phyloP scores from a whole-genome alignment of 495 filamentous ascomycete species.

The Echria macrotheca region DNA sequence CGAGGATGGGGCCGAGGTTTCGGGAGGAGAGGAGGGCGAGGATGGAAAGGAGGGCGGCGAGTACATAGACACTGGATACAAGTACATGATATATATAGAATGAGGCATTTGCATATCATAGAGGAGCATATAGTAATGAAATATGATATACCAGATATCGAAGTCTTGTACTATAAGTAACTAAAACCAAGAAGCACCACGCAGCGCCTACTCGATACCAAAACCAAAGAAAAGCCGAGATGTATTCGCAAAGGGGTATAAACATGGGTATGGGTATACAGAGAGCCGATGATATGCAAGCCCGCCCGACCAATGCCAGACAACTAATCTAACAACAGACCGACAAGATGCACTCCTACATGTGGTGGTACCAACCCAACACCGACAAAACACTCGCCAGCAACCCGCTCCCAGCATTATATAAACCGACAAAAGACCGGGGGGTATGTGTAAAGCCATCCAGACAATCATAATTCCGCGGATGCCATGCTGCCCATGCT shows the following conservation, averaged over 20 bases:
- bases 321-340: neutral
- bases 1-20: constrained; percentile 37
- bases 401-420: too few relatives aligned
- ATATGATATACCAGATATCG: too few relatives aligned
- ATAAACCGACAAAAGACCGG: constrained; percentile 1
- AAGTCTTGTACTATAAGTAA: too few relatives aligned
- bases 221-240: too few relatives aligned
- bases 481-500: neutral
- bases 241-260: too few relatives aligned
- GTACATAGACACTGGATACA: too few relatives aligned
- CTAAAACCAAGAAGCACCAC: too few relatives aligned
- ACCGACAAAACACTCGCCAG: neutral
- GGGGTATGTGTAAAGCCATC: neutral
- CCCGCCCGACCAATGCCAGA: neutral
- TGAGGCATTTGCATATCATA: too few relatives aligned
- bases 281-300: neutral
- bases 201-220: too few relatives aligned
- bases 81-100: too few relatives aligned
- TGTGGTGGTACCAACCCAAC: constrained; percentile 3
- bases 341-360: constrained; percentile 1
- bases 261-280: neutral
- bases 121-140: too few relatives aligned
- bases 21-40: constrained; percentile 32
- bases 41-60: neutral
- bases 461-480: neutral